Evolutionary conservation across 441 rosid species (phyloP), one percentile per base, ranked within the genome.

Genomic region (Euphorbia corollata): DNA sequence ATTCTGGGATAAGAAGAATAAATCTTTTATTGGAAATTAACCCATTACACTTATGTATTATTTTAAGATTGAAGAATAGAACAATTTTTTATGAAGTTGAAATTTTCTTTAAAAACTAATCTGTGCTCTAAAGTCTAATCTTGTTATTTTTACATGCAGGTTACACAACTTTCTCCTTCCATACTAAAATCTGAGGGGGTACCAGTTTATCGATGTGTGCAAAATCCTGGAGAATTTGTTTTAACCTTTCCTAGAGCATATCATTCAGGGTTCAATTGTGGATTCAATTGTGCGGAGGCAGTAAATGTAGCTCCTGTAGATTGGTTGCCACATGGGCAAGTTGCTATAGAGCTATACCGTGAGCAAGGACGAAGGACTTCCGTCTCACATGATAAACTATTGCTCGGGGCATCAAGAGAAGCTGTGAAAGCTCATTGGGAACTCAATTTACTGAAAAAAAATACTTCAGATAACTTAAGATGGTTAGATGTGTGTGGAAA

Each of bases 381-480:
- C 67, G 83, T 96, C 68, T 95, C 99, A 56, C 99, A 95, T 78
- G 99, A 95, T 79, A 95, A 89, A 80, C 71, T 90, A 63, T 81
- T 92, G 87, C 96, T 95, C 71, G 99, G 99, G 71, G 99, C 99
- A 15, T 96, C 99, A 64, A 95, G 99, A 79, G 99, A 92, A 76
- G 97, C 96, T 3, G 99, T 95, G 59, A 92, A 74, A 86, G 99
- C 99, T 41, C 89, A 84, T 39, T 95, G 98, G 98, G 98, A 95
- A 74, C 87, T 95, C 59, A 88, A 80, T 79, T 89, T 95, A 69
- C 81, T 95, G 72, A 92, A 84, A 86, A 92, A 84, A 68, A 81
- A 86, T 71, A 84, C 87, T 67, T 18, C 53, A 48, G 83, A 92
- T 77, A 92, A 95, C 81, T 84, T 89, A 70, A 83, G 92, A 71